Percentiles rank a stretch among this genome's conserved stretches.
Conservation (phyloP, 2,329 filamentous ascomycete genomes). For the Zymoseptoria tritici region DNA sequence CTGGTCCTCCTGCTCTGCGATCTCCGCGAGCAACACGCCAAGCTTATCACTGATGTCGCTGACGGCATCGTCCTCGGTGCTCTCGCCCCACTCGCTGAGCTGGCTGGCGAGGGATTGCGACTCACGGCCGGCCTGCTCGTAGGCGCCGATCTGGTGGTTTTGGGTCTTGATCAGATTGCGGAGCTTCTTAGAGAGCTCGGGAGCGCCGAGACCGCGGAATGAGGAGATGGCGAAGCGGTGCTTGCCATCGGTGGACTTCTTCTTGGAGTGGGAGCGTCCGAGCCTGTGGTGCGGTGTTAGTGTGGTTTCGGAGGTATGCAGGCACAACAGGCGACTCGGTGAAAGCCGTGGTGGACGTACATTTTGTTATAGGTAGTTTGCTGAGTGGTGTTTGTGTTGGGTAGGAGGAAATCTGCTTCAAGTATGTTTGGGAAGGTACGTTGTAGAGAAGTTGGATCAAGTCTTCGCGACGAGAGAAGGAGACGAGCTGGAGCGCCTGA, state of each 20-base stretch:
- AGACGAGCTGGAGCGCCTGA: too few species aligned
- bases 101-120: conserved; percentile 78
- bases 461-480: background rate
- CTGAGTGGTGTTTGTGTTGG: background rate
- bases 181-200: conserved; percentile 80
- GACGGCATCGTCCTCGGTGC: conserved; percentile 77
- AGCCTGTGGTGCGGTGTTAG: conserved; percentile 4
- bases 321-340: background rate
- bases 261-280: conserved; percentile 60
- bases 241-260: conserved; percentile 41
- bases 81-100: conserved; percentile 93
- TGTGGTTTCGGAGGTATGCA: background rate
- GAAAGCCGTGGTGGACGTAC: background rate
- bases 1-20: conserved; percentile 85
- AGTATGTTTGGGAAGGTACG: background rate
- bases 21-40: conserved; percentile 81
- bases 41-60: conserved; percentile 93
- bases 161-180: conserved; percentile 92
- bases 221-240: conserved; percentile 80
- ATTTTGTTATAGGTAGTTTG: background rate
- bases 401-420: background rate
- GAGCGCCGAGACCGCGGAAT: conserved; percentile 70
- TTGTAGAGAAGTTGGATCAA: background rate
- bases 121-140: conserved; percentile 79
- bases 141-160: conserved; percentile 76